Percentiles rank a stretch among this genome's conserved stretches.
Conservation (phyloP, 2,329 filamentous ascomycete species). For the Emydomyces testavorans region DNA sequence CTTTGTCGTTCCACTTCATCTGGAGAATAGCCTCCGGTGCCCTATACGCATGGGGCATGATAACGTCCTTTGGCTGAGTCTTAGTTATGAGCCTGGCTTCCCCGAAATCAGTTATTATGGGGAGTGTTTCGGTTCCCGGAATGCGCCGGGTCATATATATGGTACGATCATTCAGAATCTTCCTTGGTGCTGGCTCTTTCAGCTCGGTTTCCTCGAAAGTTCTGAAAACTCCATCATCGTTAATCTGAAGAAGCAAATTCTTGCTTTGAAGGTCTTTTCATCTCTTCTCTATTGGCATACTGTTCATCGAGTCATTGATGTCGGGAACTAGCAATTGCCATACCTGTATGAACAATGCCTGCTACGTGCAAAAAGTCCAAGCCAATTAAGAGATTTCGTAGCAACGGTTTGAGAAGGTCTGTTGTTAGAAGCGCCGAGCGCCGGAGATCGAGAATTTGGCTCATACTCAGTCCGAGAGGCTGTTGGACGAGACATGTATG, state of each 20-base stretch:
- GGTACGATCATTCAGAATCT: constrained; percentile 13
- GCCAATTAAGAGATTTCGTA: constrained; percentile 9
- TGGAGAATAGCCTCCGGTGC: constrained; percentile 20
- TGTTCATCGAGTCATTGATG: no score
- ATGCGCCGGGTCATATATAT: constrained; percentile 13
- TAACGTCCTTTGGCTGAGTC: constrained; percentile 7
- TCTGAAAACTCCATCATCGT: constrained; percentile 7
- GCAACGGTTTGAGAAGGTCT: constrained; percentile 12
- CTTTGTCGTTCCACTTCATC: constrained; percentile 20
- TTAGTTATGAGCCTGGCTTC: constrained; percentile 5
- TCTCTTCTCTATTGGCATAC: no score
- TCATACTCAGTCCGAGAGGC: constrained; percentile 12
- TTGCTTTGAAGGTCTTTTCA: constrained; percentile 9
- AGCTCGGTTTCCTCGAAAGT: constrained; percentile 14
- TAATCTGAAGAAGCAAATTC: constrained; percentile 14
- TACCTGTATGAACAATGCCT: constrained; percentile 11
- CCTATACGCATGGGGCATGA: constrained; percentile 19
- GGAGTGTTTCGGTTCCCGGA: not conserved
- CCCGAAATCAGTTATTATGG: constrained; percentile 14
- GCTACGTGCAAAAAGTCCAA: constrained; percentile 9
- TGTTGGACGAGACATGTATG: constrained; percentile 14
- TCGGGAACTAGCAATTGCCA: not conserved
- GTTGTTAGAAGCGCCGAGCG: constrained; percentile 5
- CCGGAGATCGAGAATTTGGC: constrained; percentile 13
- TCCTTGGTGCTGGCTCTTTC: constrained; percentile 10